Conservation (phyloP, 768 basidiomycete species). For the Boletus pseudo-olivaceus region DNA sequence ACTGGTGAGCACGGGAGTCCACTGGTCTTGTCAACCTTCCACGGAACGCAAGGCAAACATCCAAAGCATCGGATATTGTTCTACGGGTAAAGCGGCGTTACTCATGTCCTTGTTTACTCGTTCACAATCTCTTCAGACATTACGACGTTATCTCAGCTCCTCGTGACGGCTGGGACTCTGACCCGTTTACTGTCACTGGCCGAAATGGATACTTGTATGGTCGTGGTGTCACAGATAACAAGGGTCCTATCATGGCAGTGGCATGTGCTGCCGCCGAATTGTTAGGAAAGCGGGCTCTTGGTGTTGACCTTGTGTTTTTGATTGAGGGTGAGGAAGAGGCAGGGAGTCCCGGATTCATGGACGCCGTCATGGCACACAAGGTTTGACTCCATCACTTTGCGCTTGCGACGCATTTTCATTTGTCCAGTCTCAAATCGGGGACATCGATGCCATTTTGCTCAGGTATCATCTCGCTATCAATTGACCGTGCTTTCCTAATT, state of each 20-base stretch:
- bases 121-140: slow-evolving; percentile 49
- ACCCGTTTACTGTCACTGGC: slow-evolving; percentile 80
- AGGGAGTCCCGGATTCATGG: slow-evolving; percentile 83
- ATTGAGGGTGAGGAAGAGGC: slow-evolving; percentile 97
- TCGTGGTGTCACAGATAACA: slow-evolving; percentile 90
- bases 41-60: slow-evolving; percentile 56
- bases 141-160: slow-evolving; percentile 95
- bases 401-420: slow-evolving; percentile 1
- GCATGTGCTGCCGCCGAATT: slow-evolving; percentile 88
- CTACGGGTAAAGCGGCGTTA: slow-evolving; percentile 61
- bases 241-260: slow-evolving; percentile 89
- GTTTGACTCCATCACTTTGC: slow-evolving; percentile 33
- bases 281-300: slow-evolving; percentile 66
- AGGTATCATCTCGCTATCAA: slow-evolving; percentile 44
- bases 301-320: slow-evolving; percentile 83
- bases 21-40: slow-evolving; percentile 85
- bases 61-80: slow-evolving; percentile 77
- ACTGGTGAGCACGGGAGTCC: slow-evolving; percentile 79
- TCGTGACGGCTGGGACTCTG: slow-evolving; percentile 68
- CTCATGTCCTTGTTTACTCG: background rate
- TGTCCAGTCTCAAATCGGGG: slow-evolving; percentile 70
- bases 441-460: slow-evolving; percentile 85
- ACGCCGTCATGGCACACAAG: slow-evolving; percentile 75
- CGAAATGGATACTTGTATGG: slow-evolving; percentile 90
- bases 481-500: background rate